Base-by-base conservation (phyloP, 2,329 filamentous ascomycete genomes). In the Neurospora sp. region DNA sequence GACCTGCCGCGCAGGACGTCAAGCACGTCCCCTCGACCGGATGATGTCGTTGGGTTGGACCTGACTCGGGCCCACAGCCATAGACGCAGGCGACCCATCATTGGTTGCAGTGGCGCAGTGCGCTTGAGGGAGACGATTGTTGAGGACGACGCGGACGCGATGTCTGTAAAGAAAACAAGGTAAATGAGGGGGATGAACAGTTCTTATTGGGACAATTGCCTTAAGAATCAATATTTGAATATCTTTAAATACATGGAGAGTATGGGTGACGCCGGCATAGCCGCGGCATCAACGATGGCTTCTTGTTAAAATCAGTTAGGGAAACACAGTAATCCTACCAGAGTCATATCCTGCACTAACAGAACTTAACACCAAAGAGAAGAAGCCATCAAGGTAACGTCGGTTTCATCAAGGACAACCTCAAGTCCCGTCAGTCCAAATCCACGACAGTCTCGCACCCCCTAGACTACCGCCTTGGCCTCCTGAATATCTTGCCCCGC, bases 311-410 rank as follows among this genome's bases (percentile, higher is more conserved):
- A 6, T 23, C 19, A 12, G 19, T 23, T 52, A 52, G 12, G 1
- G 0, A 17, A 1, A 2, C 2, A 17, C 6, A 15, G 6, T 5
- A 17, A 5, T 1, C 33, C 0, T 4, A 17, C 6, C 2, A 17
- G 2, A 8, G 6, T 8, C 1, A 1, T 57, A 57, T 17, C 12
- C 1, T 10, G 12, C 0, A 17, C 52, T 28, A 28, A 3, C 28
- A 28, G 3, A 4, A 28, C 28, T 28, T 28, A 28, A 28, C 28
- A 28, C 4, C 3, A 28, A 28, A 28, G 28, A 28, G 4, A 28
- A 28, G 28, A 28, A 28, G 28, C 28, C 28, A 28, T 28, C 28
- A 28, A 28, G 28, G 28, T 23, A 23, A 23, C 23, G 23, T 23
- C 23, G 23, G 23, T 23, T 23, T 23, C 23, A 23, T 23, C 23